phyloP scores from a whole-genome alignment of 2,329 filamentous ascomycete genomes.

The Amphichorda felina region DNA sequence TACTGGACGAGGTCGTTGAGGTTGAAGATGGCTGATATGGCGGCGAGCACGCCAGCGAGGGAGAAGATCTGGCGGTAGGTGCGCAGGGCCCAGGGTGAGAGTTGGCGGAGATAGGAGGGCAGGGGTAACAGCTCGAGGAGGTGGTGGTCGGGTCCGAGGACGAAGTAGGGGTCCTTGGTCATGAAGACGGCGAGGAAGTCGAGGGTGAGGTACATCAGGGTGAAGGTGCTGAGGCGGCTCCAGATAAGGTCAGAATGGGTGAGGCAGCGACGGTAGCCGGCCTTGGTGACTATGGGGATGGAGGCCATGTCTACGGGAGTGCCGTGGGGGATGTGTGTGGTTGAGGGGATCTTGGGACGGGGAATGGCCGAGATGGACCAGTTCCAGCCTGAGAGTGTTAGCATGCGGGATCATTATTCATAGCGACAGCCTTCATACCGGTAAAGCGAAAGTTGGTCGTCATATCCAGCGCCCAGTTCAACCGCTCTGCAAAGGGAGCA shows the following conservation, averaged over 20 bases:
- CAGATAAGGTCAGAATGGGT: slow-evolving; percentile 32
- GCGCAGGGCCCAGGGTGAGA: slow-evolving; percentile 33
- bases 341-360: slow-evolving; percentile 23
- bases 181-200: slow-evolving; percentile 60
- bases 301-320: slow-evolving; percentile 25
- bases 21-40: slow-evolving; percentile 49
- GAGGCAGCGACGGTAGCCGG: slow-evolving; percentile 31
- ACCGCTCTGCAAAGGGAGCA: slow-evolving; percentile 32
- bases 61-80: slow-evolving; percentile 45
- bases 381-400: slow-evolving; percentile 37
- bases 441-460: slow-evolving; percentile 39
- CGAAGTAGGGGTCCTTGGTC: slow-evolving; percentile 70
- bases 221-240: slow-evolving; percentile 29
- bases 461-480: slow-evolving; percentile 46
- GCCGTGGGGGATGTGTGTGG: slow-evolving; percentile 13
- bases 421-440: slow-evolving; percentile 23
- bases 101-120: slow-evolving; percentile 27
- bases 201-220: slow-evolving; percentile 51
- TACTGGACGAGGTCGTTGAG: slow-evolving; percentile 46
- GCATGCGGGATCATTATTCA: background rate
- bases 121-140: slow-evolving; percentile 14
- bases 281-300: slow-evolving; percentile 26
- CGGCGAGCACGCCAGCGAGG: slow-evolving; percentile 42
- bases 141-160: slow-evolving; percentile 32
- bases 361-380: slow-evolving; percentile 39